Conservation (phyloP, 805 yeast genomes). For the Wickerhamiella dianesei region DNA sequence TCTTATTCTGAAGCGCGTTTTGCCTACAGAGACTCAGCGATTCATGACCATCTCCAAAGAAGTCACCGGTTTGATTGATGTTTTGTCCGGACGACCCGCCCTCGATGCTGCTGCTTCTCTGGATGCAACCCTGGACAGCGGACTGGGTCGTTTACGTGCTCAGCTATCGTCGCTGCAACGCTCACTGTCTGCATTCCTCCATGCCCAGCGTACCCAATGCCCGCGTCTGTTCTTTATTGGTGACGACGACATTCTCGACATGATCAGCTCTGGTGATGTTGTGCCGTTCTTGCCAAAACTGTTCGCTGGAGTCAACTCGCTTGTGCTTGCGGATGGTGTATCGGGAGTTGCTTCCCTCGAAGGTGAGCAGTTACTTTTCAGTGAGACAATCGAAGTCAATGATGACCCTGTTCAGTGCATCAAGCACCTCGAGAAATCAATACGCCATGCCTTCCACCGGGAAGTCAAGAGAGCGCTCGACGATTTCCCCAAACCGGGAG, state of each 20-base stretch:
- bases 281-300: constrained; percentile 54
- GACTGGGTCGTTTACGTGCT: constrained; percentile 31
- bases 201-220: constrained; percentile 59
- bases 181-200: constrained; percentile 65
- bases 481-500: constrained; percentile 11
- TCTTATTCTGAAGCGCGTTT: constrained; percentile 24
- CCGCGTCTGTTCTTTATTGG: constrained; percentile 83
- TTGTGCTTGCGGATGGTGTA: constrained; percentile 29
- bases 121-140: constrained; percentile 30
- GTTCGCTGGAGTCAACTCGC: constrained; percentile 45
- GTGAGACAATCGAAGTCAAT: constrained; percentile 30
- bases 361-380: constrained; percentile 38
- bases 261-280: constrained; percentile 44
- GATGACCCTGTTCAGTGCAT: constrained; percentile 51
- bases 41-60: constrained; percentile 36
- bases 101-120: constrained; percentile 46
- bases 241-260: constrained; percentile 74
- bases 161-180: constrained; percentile 45
- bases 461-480: constrained; percentile 25
- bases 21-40: constrained; percentile 58
- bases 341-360: constrained; percentile 45
- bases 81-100: constrained; percentile 27
- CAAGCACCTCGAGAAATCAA: constrained; percentile 38
- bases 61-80: constrained; percentile 36
- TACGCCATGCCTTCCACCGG: constrained; percentile 36